Base-by-base conservation (phyloP, 1,284 basidiomycete species). In the Sutorius eximius region DNA sequence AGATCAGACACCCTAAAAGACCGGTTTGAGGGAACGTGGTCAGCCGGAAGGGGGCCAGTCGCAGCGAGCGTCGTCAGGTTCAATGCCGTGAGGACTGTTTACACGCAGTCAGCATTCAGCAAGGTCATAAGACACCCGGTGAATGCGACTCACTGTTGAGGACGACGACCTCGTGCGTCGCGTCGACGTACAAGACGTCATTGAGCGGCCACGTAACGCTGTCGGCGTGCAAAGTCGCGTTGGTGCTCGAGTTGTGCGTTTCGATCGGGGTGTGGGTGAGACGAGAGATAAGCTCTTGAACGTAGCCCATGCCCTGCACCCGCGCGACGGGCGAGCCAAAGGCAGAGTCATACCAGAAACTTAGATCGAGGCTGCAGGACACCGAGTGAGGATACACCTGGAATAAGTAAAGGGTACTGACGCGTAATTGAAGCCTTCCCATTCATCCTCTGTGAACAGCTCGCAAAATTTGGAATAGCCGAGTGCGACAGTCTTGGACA, bases 391-490 rank as follows among this genome's bases (percentile, higher is more conserved):
- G 37, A 2, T 5, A 18, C 1, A 27, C 2, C 10, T 20, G 24
- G 7, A 15, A 20, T 18, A 18, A 18, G 20, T 16, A 34, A 38
- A 1, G 3, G 22, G 7, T 6, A 77, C 86, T 57, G 63, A 89
- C 83, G 85, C 77, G 58, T 95, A 95, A 68, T 93, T 83, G 69
- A 92, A 95, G 12, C 91, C 92, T 62, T 88, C 82, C 87, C 93
- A 95, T 70, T 97, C 94, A 44, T 92, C 86, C 65, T 89, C 78
- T 0, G 90, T 94, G 73, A 98, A 98, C 1, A 98, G 76, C 49
- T 83, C 82, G 64, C 95, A 98, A 73, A 96, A 97, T 60, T 85
- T 87, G 29, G 89, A 93, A 66, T 90, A 95, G 3, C 94, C 95
- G 15, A 96, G 79, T 0, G 93, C 89, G 38, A 95, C 92, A 3